Percentiles rank a stretch among this genome's conserved stretches.
phyloP scores from a whole-genome alignment of 805 yeast genomes.

The Yarrowia keelungensis region DNA sequence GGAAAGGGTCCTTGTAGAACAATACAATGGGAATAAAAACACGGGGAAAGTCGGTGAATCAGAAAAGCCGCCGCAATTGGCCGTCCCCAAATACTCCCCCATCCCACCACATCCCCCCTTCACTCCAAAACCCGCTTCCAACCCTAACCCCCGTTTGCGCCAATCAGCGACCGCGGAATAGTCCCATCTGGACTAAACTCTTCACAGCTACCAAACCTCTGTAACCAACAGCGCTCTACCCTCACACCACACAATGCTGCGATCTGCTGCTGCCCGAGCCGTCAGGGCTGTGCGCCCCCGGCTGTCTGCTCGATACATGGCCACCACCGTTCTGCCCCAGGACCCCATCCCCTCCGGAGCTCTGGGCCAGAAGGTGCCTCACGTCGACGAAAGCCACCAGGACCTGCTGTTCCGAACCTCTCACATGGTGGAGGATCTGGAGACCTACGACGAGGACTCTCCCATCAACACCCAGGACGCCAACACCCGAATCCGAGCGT shows the following conservation, averaged over 20 bases:
- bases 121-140: background rate
- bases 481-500: slow-evolving; percentile 71
- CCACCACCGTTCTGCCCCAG: slow-evolving; percentile 36
- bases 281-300: slow-evolving; percentile 39
- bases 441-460: slow-evolving; percentile 34
- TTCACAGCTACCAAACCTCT: slow-evolving; percentile 14
- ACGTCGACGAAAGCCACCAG: slow-evolving; percentile 37
- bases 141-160: slow-evolving; percentile 37
- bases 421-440: slow-evolving; percentile 36
- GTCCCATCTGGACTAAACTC: slow-evolving; percentile 32
- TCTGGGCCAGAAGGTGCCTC: slow-evolving; percentile 38
- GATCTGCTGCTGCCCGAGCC: slow-evolving; percentile 39
- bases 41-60: background rate
- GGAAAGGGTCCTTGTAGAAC: background rate
- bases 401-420: slow-evolving; percentile 35
- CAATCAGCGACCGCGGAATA: slow-evolving; percentile 27
- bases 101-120: background rate
- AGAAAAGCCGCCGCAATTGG: too few species aligned
- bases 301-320: slow-evolving; percentile 30
- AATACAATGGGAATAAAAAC: background rate
- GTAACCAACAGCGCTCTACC: background rate
- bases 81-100: too few species aligned
- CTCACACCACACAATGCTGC: slow-evolving; percentile 35
- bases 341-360: slow-evolving; percentile 37
- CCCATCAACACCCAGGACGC: slow-evolving; percentile 39